phyloP scores from a whole-genome alignment of 2,329 filamentous ascomycete genomes.

The Sporothrix pallida region DNA sequence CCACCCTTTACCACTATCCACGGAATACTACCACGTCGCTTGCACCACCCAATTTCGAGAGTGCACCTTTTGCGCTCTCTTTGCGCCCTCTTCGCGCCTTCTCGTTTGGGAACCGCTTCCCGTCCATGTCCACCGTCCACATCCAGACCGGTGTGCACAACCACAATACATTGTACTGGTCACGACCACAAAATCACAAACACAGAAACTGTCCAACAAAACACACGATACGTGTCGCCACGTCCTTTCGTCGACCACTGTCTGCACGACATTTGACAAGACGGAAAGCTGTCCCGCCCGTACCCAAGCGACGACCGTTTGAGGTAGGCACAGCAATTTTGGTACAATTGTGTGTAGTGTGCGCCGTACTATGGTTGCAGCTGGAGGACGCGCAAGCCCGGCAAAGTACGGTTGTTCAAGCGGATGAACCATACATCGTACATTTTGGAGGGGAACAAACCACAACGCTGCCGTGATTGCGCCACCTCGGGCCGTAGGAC shows the following conservation, averaged over 20 bases:
- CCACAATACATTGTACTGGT: not conserved
- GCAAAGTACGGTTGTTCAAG: no score
- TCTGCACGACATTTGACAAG: conserved; percentile 1
- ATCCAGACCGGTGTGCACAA: not conserved
- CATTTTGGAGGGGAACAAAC: no score
- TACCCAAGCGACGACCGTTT: not conserved
- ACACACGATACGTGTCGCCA: conserved; percentile 11
- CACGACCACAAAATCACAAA: not conserved
- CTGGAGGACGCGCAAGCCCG: not conserved
- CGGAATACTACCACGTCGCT: not conserved
- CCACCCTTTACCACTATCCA: not conserved
- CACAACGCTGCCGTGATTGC: no score
- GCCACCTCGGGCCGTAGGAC: no score
- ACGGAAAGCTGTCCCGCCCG: not conserved
- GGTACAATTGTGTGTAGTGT: not conserved
- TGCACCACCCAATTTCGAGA: not conserved
- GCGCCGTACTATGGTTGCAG: not conserved
- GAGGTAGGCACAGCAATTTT: no score
- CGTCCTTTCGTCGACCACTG: not conserved
- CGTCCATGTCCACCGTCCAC: not conserved
- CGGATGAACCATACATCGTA: no score
- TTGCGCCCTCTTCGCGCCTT: no score
- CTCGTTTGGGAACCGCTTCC: not conserved
- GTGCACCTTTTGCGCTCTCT: not conserved
- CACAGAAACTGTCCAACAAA: not conserved